Base-by-base conservation (phyloP, 2,329 filamentous ascomycete species). In the Elsinoe batatas region DNA sequence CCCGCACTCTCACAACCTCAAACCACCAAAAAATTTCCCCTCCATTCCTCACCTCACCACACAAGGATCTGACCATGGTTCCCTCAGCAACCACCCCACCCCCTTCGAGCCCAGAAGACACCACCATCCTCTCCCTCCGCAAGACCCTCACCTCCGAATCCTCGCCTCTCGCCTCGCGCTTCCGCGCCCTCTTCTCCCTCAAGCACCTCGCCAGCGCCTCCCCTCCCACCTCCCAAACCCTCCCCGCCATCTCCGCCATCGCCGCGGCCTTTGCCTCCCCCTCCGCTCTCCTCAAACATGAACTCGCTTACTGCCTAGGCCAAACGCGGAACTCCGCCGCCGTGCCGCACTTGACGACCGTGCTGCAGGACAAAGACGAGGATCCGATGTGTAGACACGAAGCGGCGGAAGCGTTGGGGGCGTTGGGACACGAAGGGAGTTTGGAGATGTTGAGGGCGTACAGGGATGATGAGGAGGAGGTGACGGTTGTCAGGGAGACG, bases 311-410 rank as follows among this genome's bases (percentile, higher is more conserved):
- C 74, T 98, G 93, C 68, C 80, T 98, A 2, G 93, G 93, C 6
- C 93, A 98, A 73, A 91, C 88, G 1, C 83, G 83, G 57, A 89
- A 95, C 67, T 71, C 78, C 51, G 83, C 83, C 44, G 87, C 91
- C 0, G 80, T 90, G 8, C 79, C 84, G 8, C 85, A 83, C 60
- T 76, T 98, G 62, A 80, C 84, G 57, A 72, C 77, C 11, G 88
- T 94, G 12, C 76, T 97, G 57, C 79, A 86, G 61, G 81, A 97
- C 70, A 74, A 83, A 60, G 68, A 81, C n/a, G 89, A 97, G 71
- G 91, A 97, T 74, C 73, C 87, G 36, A 98, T 98, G 91, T 94
- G 89, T 71, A 80, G 93, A 63, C 93, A 98, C 65, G 93, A 98
- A 75, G 91, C 93, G 13, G 93, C 91, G 2, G 93, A 98, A 76